Evolutionary conservation across 345 rosid genomes (phyloP), one percentile per base, ranked within the genome.

Genomic region (Brassica juncea): DNA sequence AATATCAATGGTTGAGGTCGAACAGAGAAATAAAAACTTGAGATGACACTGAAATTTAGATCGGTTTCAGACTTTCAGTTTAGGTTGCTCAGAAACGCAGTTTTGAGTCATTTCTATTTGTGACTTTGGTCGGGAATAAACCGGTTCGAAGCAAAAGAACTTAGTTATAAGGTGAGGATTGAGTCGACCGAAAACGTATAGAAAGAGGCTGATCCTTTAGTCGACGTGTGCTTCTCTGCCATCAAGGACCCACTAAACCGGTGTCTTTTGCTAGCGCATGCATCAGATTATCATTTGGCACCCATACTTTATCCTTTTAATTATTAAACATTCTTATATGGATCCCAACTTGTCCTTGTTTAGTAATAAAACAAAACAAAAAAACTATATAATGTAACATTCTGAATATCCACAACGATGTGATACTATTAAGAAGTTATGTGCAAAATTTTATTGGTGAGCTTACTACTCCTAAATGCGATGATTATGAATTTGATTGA

Each of bases 231-330:
- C 71, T 34, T 74, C 64, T 61, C 71, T 68, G 75, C 75, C 65
- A 61, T 25, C 12, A 16, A 69, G 74, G 79, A 74, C 82, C 82
- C 71, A 74, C 82, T 23, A 42, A 59, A 23, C 69, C 69, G 82
- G 70, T 73, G 64, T 80, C 57, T 73, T 68, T 68, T 80, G 75
- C 35, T 34, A 80, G 49, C 79, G 82, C 82, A 70, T 74, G 82
- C 82, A 80, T 62, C 82, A 80, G 49, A 74, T 74, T 80, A 80
- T 80, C 79, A 80, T 80, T 74, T 68, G 74, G 10, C 49, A 61
- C 37, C 74, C 71, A 49, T 62, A 10, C 77, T 72, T 66, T 72
- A 10, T 16, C 16, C 42, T 76, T 61, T n/a, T 37, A 4, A 59
- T 34, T 37, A 35, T 31, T 64, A 15, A 32, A 64, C 37, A 8